Evolutionary conservation across 331 rosid species (phyloP).

Genomic region (Malus hybrid): DNA sequence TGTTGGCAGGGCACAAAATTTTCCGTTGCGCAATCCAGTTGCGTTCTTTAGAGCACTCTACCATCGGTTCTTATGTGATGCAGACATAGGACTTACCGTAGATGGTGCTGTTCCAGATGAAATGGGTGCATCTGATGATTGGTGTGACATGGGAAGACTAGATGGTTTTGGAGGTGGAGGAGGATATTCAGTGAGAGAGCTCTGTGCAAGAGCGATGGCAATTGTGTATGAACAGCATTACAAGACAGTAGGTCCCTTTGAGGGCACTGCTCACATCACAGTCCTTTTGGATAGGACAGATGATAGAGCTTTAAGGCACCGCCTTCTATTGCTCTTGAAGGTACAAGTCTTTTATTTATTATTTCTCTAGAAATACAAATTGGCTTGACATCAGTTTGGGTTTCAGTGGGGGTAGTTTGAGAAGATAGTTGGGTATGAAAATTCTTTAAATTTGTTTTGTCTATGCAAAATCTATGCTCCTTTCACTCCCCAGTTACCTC

Average conservation of each 20-base stretch:
- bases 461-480: neutral
- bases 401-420: neutral
- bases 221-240: constrained; percentile 94
- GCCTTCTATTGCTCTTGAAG: constrained; percentile 96
- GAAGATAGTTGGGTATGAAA: neutral
- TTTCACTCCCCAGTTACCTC: neutral
- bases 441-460: neutral
- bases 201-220: constrained; percentile 98
- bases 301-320: constrained; percentile 98
- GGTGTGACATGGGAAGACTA: constrained; percentile 98
- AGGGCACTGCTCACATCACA: constrained; percentile 87
- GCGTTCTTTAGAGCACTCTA: constrained; percentile 94
- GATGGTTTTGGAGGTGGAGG: constrained; percentile 99
- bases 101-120: constrained; percentile 99
- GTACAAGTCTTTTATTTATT: constrained; percentile 20
- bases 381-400: neutral
- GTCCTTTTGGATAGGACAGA: constrained; percentile 97
- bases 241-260: constrained; percentile 83
- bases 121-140: constrained; percentile 98
- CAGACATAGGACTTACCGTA: constrained; percentile 93
- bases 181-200: constrained; percentile 94
- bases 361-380: neutral
- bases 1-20: constrained; percentile 86
- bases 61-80: constrained; percentile 94
- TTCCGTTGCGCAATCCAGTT: constrained; percentile 97